Evolutionary conservation across 1,284 basidiomycete genomes (phyloP).

Genomic region (Pyrrhoderma noxium): DNA sequence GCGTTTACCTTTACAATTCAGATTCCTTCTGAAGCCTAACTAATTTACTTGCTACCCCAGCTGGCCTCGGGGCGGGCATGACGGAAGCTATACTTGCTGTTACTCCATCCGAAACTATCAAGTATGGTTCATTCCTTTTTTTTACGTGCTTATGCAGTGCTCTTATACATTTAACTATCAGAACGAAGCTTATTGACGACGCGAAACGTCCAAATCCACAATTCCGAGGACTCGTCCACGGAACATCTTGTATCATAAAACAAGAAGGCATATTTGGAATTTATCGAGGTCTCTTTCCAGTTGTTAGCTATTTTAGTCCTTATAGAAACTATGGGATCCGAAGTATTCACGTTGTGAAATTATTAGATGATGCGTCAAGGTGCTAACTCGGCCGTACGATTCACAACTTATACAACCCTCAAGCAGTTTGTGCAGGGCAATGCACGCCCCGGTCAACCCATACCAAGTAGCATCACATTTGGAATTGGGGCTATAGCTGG

Average conservation of each 20-base stretch:
- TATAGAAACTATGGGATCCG: background rate
- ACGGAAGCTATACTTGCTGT: slow-evolving; percentile 93
- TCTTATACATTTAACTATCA: slow-evolving; percentile 27
- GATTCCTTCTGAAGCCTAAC: too few relatives aligned
- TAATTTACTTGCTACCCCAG: too few relatives aligned
- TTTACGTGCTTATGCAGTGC: background rate
- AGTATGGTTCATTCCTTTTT: slow-evolving; percentile 45
- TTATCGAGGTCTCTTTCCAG: slow-evolving; percentile 91
- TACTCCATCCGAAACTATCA: slow-evolving; percentile 97
- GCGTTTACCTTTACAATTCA: slow-evolving; percentile 23
- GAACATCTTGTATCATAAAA: slow-evolving; percentile 73
- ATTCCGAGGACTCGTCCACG: slow-evolving; percentile 86
- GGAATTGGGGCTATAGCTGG: slow-evolving; percentile 92
- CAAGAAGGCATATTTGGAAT: slow-evolving; percentile 81
- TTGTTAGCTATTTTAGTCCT: slow-evolving; percentile 46
- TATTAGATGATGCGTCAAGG: slow-evolving; percentile 94
- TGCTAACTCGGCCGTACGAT: slow-evolving; percentile 94
- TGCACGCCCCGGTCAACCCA: slow-evolving; percentile 72
- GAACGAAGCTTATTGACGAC: slow-evolving; percentile 98
- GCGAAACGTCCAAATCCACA: slow-evolving; percentile 78
- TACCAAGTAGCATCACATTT: slow-evolving; percentile 89
- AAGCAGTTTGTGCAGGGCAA: slow-evolving; percentile 90
- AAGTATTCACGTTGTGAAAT: too few relatives aligned
- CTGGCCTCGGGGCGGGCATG: slow-evolving; percentile 93
- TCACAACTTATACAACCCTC: slow-evolving; percentile 90